Evolutionary conservation across 148 eudicot species (phyloP), one percentile per base, ranked within the genome.

Genomic region (Cornus controversa): DNA sequence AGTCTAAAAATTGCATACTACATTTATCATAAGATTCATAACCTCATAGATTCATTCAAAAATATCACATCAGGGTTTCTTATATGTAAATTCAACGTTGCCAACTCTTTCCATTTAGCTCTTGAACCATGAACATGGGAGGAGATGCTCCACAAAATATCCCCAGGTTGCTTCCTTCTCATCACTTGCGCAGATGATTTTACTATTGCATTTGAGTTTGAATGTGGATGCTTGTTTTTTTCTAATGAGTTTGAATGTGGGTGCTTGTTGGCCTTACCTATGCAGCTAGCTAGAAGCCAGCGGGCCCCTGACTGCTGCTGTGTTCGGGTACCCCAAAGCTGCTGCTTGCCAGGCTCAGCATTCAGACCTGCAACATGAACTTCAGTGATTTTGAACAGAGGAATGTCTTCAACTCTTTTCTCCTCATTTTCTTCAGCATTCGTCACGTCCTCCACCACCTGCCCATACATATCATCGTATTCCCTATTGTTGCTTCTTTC

Each of bases 241-340:
- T n/a, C n/a, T n/a, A n/a, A n/a, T 25, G 86, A 86, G 69, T 70
- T 82, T 53, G 85, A 83, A 72, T 70, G 27, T 28, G 69, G 84
- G 62, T 71, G 66, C 27, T 76, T 84, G 10, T 76, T 28, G n/a
- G n/a, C n/a, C 83, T 69, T 85, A 74, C 81, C 79, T 89, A 87
- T 79, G 40, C 88, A 86, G 74, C 82, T 89, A 14, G 91, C 85
- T 70, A 89, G 81, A 86, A 91, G 83, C 95, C 95, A 91, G 29
- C 93, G 86, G 10, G 83, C 77, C 37, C 93, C 95, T 40, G 93
- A 79, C 71, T 85, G 87, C 47, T 80, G 85, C 26, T 86, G 90
- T 45, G 84, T 84, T 76, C 45, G 77, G 31, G 83, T 80, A 0
- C 82, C 81, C 90, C 90, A 86, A 8, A 72, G 26, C 31, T 83